Base-by-base conservation (phyloP, 202 grass and related monocot species). In the Setaria viridis region DNA sequence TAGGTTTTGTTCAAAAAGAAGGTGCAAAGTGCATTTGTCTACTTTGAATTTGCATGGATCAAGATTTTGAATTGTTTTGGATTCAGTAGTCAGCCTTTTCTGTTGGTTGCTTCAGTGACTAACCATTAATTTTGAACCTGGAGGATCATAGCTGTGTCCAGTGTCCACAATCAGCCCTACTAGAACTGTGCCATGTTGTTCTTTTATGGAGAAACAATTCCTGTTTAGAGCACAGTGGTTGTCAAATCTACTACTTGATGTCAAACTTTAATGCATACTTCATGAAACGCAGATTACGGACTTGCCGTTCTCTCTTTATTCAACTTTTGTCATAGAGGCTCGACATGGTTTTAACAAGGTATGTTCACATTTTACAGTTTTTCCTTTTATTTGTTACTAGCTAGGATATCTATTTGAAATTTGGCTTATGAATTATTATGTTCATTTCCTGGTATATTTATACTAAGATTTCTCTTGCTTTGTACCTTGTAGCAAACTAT, bases 331-430 rank as follows among this genome's bases (percentile, higher is more conserved):
- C 79, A 93, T 97, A 13, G 97, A 99, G 83, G 53, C 90, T 75
- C 94, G 94, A 11, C 94, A 99, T 73, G 97, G 97, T 73, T 99
- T 99, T 81, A 99, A 99, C 85, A 99, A 99, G 88, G 97, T 99
- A 53, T 5, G 43, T 84, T 76, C 11, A 47, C 64, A 49, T 73
- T 70, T 32, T 59, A 42, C 1, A n/a, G 15, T 79, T 77, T 88
- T 20, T 59, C 5, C 19, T 32, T 63, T 20, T 25, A 14, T 81
- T 82, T 85, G 59, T 72, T 66, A 71, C n/a, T 48, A 79, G 17
- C 50, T 42, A 50, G 25, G n/a, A 21, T 68, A 37, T 41, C 21
- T 56, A n/a, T 75, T 74, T 74, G 30, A 88, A 47, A 67, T 9
- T 72, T 75, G 41, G 1, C 43, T 56, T 78, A 45, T 78, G 72